Evolutionary conservation across 129 eudicot genomes (phyloP).

Genomic region (Flaveria bidentis): DNA sequence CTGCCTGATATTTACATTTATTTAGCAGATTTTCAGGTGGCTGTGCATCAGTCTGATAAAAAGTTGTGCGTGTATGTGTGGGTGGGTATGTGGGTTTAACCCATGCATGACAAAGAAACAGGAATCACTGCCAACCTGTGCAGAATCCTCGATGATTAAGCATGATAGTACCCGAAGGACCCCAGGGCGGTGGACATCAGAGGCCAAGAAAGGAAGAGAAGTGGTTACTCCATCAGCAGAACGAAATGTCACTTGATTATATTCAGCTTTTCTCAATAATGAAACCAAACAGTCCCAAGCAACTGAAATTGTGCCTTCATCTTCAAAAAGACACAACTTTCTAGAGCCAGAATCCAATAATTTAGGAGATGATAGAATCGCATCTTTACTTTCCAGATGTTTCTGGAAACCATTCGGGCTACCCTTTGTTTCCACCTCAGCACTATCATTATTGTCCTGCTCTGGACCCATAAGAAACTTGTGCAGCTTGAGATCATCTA

Average conservation of each 20-base stretch:
- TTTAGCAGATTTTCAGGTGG: background rate
- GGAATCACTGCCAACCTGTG: conserved; percentile 59
- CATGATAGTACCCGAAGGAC: conserved; percentile 88
- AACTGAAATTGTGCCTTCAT: conserved; percentile 58
- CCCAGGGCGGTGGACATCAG: conserved; percentile 90
- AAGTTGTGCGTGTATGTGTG: background rate
- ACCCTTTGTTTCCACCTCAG: conserved; percentile 58
- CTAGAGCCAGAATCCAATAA: conserved; percentile 76
- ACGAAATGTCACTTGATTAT: conserved; percentile 84
- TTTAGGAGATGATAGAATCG: conserved; percentile 81
- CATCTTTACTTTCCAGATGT: conserved; percentile 73
- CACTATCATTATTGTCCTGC: conserved; percentile 37
- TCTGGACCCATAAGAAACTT: conserved; percentile 68
- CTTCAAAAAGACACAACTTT: conserved; percentile 76
- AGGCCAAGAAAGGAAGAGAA: conserved; percentile 74
- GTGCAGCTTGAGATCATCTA: conserved; percentile 89
- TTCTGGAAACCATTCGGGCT: conserved; percentile 76
- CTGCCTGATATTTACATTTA: background rate
- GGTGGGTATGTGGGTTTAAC: background rate
- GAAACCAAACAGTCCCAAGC: conserved; percentile 96
- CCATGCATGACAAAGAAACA: conserved; percentile 16
- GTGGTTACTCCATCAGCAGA: conserved; percentile 69
- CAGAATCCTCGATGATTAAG: conserved; percentile 77
- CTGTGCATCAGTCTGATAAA: conserved; percentile 7
- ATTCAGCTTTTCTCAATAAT: conserved; percentile 85